Percentiles rank a stretch among this genome's conserved stretches.
These are phyloP conservation scores for Fusarium caatingaense DNA, from an alignment of 2,329 filamentous ascomycete genomes.

Conservation along the genomic window DNA sequence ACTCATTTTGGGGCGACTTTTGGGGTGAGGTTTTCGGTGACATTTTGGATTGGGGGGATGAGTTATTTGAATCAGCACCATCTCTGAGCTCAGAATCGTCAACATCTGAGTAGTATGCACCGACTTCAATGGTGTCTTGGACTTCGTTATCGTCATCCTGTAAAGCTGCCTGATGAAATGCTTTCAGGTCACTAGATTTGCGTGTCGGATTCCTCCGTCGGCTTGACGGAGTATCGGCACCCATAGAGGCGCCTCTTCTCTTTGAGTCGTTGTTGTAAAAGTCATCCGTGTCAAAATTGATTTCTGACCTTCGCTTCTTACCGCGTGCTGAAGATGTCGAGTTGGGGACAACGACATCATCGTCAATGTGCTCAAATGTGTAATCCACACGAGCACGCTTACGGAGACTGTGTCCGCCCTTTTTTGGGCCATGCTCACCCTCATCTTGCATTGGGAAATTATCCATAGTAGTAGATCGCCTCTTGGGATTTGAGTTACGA, in stretches of 20 bases:
- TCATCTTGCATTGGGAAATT: conserved; percentile 55
- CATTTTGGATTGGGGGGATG: conserved; percentile 45
- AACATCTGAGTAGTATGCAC: conserved; percentile 54
- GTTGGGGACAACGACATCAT: conserved; percentile 56
- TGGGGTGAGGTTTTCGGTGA: conserved; percentile 32
- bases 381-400: conserved; percentile 69
- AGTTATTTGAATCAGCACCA: conserved; percentile 45
- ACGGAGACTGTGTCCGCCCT: conserved; percentile 69
- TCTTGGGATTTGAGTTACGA: conserved; percentile 52
- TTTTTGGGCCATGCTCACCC: conserved; percentile 62
- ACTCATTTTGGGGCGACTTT: conserved; percentile 22
- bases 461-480: conserved; percentile 59
- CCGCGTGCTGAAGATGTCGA: conserved; percentile 50
- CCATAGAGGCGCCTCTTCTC: conserved; percentile 53
- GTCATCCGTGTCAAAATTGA: conserved; percentile 52
- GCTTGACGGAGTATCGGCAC: conserved; percentile 51
- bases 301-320: conserved; percentile 53
- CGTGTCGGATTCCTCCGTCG: conserved; percentile 56
- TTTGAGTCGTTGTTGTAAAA: conserved; percentile 46
- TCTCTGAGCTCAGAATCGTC: conserved; percentile 48
- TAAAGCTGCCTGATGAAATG: conserved; percentile 47
- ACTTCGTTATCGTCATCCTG: conserved; percentile 61
- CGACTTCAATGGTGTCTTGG: conserved; percentile 69
- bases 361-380: conserved; percentile 64
- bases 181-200: conserved; percentile 51